Conservation (phyloP, 495 filamentous ascomycete genomes). For the Cercophora newfieldiana region DNA sequence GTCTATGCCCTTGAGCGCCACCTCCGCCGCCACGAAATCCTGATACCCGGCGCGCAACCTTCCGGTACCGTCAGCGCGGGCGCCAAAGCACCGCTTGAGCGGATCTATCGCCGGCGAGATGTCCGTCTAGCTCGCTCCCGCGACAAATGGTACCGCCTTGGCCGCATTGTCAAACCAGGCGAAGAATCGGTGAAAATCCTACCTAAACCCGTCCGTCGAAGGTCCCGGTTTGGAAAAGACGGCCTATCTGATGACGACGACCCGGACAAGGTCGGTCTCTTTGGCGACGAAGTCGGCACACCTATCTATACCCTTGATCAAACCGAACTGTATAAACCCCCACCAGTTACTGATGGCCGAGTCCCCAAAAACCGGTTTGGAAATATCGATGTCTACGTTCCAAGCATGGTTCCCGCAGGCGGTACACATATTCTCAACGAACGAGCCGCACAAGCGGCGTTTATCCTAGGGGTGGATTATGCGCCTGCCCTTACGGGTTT, state of each 20-base stretch:
- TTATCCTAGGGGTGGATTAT: constrained; percentile 78
- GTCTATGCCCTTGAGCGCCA: constrained; percentile 86
- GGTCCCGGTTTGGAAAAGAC: constrained; percentile 33
- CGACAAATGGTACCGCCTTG: constrained; percentile 86
- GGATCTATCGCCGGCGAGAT: constrained; percentile 76
- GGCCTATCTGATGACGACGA: constrained; percentile 44
- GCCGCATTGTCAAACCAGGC: constrained; percentile 69
- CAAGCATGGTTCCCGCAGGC: constrained; percentile 86
- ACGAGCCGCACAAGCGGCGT: constrained; percentile 69
- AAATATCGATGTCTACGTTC: constrained; percentile 89
- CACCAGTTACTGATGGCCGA: constrained; percentile 69
- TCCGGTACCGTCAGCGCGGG: constrained; percentile 76
- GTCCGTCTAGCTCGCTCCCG: constrained; percentile 72
- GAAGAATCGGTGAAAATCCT: constrained; percentile 78
- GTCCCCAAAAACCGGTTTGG: constrained; percentile 86
- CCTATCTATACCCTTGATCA: constrained; percentile 74
- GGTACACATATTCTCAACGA: constrained; percentile 65
- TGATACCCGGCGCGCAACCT: constrained; percentile 65
- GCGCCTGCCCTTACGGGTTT: constrained; percentile 90
- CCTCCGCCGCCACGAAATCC: constrained; percentile 76
- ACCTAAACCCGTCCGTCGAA: constrained; percentile 38
- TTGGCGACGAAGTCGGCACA: constrained; percentile 41
- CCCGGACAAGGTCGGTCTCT: constrained; percentile 34
- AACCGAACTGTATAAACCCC: constrained; percentile 72
- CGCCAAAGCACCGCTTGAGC: constrained; percentile 53